Evolutionary conservation across 2,329 filamentous ascomycete genomes (phyloP), one percentile per base, ranked within the genome.

Genomic region (Clathrospora elynae): DNA sequence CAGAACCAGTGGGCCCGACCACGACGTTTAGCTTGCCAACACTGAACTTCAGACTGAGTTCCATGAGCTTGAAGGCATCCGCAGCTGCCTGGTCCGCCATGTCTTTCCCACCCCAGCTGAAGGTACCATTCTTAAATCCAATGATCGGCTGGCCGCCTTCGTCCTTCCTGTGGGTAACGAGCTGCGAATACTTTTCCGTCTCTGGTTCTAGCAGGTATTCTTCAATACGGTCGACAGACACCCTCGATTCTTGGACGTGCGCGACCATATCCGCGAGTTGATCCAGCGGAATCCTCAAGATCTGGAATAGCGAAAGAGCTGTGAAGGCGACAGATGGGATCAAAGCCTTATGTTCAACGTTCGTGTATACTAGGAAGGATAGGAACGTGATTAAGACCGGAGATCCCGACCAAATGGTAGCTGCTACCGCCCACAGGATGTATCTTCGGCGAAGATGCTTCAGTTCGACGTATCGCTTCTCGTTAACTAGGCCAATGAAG

Each of bases 201-300:
- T 99, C 93, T 6, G 93, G 90, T 67, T 99, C 93, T 43, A 80
- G 85, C 28, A 99, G 72, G 61, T 96, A 99, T 59, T 95, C 88
- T 64, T 99, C 92, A 6, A 99, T 89, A 76, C 93, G 91, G 63
- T 96, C 91, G 36, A 99, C 85, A 0, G 93, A 99, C 13, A 99
- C 92, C 73, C 95, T 95, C 16, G 91, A 89, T 72, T 99, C 93
- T 73, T 96, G 90, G 3, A 99, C 91, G 72, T 97, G 93, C 8
- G 93, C 93, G 64, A 97, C 87, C 93, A 99, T 99, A 71, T 99
- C 93, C 35, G 93, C 93, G 39, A 99, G 80, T 72, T 97, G 92
- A 68, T 99, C 93, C 31, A 99, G 77, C 4, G 93, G 93, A 38
- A 96, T 88, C 33, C 93, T 86, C 10, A 99, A 83, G 26, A 99